Base-by-base conservation (phyloP, 345 rosid genomes). In the Populus tremula region DNA sequence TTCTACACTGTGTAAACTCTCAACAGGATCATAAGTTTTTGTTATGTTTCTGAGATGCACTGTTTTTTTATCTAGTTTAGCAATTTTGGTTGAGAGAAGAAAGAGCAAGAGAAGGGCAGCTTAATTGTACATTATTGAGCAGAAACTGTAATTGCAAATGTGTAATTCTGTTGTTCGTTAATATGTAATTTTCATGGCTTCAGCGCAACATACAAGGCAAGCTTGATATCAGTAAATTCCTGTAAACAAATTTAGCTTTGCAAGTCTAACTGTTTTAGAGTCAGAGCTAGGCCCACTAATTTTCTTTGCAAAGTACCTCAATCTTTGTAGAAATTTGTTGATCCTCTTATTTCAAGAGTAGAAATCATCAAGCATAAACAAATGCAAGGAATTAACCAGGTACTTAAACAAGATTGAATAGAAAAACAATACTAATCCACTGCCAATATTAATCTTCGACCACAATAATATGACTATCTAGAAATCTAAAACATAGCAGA, bases 1-100 rank as follows among this genome's bases (percentile, higher is more conserved):
- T 82, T 70, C 78, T 86, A 71, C 33, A 72, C 25, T 62, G 23
- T 6, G 66, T 39, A 10, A 69, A 71, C 20, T 75, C 79, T 76
- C 70, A 80, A 71, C 66, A 31, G 35, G 56, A 33, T 49, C 77
- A 17, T 29, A 41, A 47, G 59, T 47, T 17, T 14, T 49, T 4
- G 5, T 61, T 77, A 53, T 70, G 77, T 33, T 71, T 73, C 18
- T 80, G 12, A 61, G 25, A 29, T 29, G 8, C 68, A 27, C 11
- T 14, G 20, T 64, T 33, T 64, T 64, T 33, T 25, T 50, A 47
- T 17, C 56, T 50, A 50, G 68, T 27, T 64, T 6, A 64, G 68
- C 68, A 29, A 64, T 64, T 64, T 29, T 64, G 39, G 68, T 16
- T 64, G 35, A 64, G 35, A 27, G 56, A 17, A 50, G 56, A 50